Percentiles rank a stretch among this genome's conserved stretches.
These are phyloP conservation scores for Emmonsiellopsis sp. DNA, from an alignment of 2,329 filamentous ascomycete species.

Conservation along the genomic window DNA sequence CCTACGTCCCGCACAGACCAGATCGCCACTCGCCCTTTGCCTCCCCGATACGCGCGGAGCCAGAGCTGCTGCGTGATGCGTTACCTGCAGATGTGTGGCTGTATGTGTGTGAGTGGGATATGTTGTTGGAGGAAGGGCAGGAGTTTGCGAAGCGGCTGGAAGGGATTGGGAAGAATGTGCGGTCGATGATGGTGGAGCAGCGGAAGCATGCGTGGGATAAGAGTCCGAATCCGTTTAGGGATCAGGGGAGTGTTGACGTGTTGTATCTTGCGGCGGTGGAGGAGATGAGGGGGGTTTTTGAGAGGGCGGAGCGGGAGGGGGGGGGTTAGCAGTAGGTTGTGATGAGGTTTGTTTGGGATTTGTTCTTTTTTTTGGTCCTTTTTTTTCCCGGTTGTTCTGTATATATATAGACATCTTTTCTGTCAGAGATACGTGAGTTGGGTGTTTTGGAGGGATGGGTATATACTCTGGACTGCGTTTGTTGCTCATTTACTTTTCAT, in stretches of 20 bases:
- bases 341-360: neutral
- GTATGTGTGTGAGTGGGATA: constrained; percentile 58
- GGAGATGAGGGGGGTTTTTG: constrained; percentile 33
- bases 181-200: constrained; percentile 37
- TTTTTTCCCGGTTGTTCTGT: neutral
- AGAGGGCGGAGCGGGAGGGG: neutral
- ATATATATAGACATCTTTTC: too few species aligned
- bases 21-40: constrained; percentile 50
- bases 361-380: neutral
- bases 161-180: constrained; percentile 34
- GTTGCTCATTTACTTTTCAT: too few species aligned
- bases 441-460: too few species aligned
- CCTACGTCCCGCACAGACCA: constrained; percentile 38
- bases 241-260: constrained; percentile 33
- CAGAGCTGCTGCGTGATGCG: constrained; percentile 42
- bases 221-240: constrained; percentile 38
- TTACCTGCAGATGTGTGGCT: constrained; percentile 53
- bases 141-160: constrained; percentile 34
- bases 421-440: too few species aligned
- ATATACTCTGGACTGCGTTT: too few species aligned
- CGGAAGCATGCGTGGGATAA: constrained; percentile 43
- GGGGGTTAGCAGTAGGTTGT: neutral
- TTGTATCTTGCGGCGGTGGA: constrained; percentile 36
- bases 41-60: constrained; percentile 48
- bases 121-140: constrained; percentile 53